Conservation (phyloP, 352 stramenopile genomes). For the Aphanomyces invadans region DNA sequence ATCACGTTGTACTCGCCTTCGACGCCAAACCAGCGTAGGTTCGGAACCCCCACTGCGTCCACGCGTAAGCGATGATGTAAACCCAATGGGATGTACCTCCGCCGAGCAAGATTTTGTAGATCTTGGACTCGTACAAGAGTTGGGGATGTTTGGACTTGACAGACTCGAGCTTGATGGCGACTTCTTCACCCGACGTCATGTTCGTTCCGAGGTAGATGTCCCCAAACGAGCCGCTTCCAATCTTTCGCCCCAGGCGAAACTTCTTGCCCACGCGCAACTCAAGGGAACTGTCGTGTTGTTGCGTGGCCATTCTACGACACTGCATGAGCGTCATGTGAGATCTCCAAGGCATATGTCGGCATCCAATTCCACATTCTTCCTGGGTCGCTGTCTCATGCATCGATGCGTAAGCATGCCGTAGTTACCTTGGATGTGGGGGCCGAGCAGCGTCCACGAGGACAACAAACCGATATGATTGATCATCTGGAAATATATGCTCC, state of each 20-base stretch:
- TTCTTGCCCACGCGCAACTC: conserved; percentile 99
- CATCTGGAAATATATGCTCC: too few relatives aligned
- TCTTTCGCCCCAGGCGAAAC: conserved; percentile 98
- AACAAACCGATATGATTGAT: too few relatives aligned
- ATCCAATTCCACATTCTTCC: background rate
- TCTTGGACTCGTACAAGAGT: conserved; percentile 99
- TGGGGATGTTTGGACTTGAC: conserved; percentile 97
- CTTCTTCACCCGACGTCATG: conserved; percentile 97
- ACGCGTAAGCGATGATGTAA: conserved; percentile 20
- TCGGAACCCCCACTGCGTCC: conserved; percentile 93
- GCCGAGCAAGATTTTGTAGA: conserved; percentile 99
- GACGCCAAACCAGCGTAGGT: conserved; percentile 98
- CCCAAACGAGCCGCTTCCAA: conserved; percentile 98
- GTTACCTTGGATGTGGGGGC: too few relatives aligned
- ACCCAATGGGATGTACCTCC: conserved; percentile 79
- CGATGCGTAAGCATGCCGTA: too few relatives aligned
- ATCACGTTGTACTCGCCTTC: conserved; percentile 99
- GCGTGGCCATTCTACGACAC: conserved; percentile 43
- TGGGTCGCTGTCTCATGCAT: background rate
- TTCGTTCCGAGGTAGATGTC: conserved; percentile 99
- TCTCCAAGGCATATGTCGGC: background rate
- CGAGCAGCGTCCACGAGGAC: too few relatives aligned
- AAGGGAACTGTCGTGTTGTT: conserved; percentile 62
- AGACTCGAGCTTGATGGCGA: conserved; percentile 99
- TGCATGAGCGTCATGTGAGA: background rate